These are phyloP conservation scores for Penicillium cinerascens DNA, from an alignment of 495 filamentous ascomycete genomes.

Conservation along the genomic window DNA sequence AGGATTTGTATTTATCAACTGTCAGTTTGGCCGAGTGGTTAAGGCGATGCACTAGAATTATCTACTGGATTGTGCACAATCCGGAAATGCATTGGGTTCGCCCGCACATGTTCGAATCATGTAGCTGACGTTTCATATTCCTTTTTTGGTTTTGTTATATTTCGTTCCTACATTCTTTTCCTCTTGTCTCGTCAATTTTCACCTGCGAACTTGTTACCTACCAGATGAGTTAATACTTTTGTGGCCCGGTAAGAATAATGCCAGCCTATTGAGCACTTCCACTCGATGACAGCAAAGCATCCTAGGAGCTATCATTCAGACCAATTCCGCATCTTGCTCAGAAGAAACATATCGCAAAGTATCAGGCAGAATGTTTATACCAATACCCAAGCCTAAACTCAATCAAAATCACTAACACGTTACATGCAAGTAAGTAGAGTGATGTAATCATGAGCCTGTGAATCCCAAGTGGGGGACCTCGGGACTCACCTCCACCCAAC, in stretches of 20 bases:
- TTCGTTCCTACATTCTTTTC: neutral
- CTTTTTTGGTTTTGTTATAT: neutral
- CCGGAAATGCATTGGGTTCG: neutral
- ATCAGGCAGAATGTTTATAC: no score
- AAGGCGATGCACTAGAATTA: neutral
- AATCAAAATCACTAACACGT: no score
- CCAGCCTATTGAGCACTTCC: no score
- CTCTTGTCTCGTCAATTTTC: no score
- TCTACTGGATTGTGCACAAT: neutral
- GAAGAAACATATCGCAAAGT: no score
- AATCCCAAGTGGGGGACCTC: neutral
- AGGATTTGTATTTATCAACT: neutral
- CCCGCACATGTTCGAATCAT: neutral
- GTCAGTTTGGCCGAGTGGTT: neutral
- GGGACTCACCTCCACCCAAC: neutral
- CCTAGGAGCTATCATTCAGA: no score
- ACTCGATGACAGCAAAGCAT: no score
- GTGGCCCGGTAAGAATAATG: no score
- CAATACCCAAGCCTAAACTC: no score
- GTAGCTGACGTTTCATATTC: neutral
- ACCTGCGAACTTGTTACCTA: no score
- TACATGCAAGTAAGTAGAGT: neutral
- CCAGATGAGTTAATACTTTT: no score
- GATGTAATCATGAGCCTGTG: neutral
- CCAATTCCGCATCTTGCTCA: no score